These are phyloP conservation scores for Ceratobasidium papillatum DNA, from an alignment of 1,284 basidiomycete genomes.

Conservation along the genomic window DNA sequence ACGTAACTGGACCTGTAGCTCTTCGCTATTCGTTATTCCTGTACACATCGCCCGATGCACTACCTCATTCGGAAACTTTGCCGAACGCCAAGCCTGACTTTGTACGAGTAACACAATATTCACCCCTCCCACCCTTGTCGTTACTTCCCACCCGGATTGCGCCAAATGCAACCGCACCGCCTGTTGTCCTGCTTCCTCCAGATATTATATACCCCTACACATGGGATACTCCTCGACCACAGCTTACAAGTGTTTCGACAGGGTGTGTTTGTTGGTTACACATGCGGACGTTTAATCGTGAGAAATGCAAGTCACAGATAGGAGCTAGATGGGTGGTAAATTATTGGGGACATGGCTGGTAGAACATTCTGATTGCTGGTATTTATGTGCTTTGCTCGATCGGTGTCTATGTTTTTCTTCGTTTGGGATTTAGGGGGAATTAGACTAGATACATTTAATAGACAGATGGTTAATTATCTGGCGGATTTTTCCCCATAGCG, in stretches of 20 bases:
- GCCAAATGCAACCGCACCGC: neutral
- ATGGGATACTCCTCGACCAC: conserved; percentile 28
- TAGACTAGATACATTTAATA: too few relatives aligned
- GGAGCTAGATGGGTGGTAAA: conserved; percentile 25
- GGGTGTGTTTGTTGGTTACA: conserved; percentile 22
- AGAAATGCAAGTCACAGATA: conserved; percentile 3
- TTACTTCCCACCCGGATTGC: neutral
- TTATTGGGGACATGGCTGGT: conserved; percentile 28
- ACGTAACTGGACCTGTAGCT: conserved; percentile 25
- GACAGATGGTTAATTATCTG: too few relatives aligned
- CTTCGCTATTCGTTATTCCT: conserved; percentile 28
- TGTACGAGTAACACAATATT: neutral
- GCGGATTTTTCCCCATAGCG: too few relatives aligned
- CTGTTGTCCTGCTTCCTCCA: conserved; percentile 14
- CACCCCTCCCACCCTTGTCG: neutral
- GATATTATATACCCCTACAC: conserved; percentile 28
- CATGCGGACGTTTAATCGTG: conserved; percentile 24
- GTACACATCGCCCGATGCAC: neutral
- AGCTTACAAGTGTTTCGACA: neutral
- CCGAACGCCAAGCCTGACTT: neutral
- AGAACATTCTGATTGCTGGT: too few relatives aligned
- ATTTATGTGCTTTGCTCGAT: too few relatives aligned
- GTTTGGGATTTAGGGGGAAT: too few relatives aligned
- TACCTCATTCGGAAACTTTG: neutral
- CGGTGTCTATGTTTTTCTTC: too few relatives aligned